Base-by-base conservation (phyloP, 768 basidiomycete genomes). In the Mycena latifolia region DNA sequence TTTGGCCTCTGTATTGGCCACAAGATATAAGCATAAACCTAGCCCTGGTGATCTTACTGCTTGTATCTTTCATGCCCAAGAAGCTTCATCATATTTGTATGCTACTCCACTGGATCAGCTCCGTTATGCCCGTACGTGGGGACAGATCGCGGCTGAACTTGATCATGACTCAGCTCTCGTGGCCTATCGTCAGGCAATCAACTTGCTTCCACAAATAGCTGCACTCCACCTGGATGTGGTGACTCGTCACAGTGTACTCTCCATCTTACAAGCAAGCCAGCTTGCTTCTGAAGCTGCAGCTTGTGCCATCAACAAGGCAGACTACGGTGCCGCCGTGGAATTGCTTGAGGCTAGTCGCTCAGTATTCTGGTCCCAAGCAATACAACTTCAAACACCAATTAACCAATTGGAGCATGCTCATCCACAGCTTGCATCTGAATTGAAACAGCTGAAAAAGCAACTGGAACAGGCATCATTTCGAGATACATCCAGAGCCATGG, bases 21-120 rank as follows among this genome's bases (percentile, higher is more conserved):
- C 20, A n/a, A 43, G n/a, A 20, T n/a, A 43, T 43, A 43, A 10
- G 20, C 20, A 4, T 6, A n/a, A 5, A 20, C 20, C 10, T 43
- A 17, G 20, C 5, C 20, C 20, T n/a, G n/a, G n/a, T 43, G 41
- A 20, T 43, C n/a, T 43, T 43, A n/a, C 20, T 37, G 37, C 37
- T 37, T 37, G 9, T 14, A 37, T 37, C 9, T 37, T 17, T 72
- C 51, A 48, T 74, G 25, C 72, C 73, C 7, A 74, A 71, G 46
- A 47, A 14, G 46, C 24, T 11, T 25, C 46, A 47, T 25, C 46
- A 24, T 47, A 47, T 24, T 25, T 27, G 24, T 24, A 17, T 5
- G 25, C 46, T 47, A 5, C 46, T 5, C 46, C 46, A 17, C 46
- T 47, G 15, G 15, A 17, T 2, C 46, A 11, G 14, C 20, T 47